These are phyloP conservation scores for Kodamaea plutei DNA, from an alignment of 1,139 yeast species.

Conservation along the genomic window DNA sequence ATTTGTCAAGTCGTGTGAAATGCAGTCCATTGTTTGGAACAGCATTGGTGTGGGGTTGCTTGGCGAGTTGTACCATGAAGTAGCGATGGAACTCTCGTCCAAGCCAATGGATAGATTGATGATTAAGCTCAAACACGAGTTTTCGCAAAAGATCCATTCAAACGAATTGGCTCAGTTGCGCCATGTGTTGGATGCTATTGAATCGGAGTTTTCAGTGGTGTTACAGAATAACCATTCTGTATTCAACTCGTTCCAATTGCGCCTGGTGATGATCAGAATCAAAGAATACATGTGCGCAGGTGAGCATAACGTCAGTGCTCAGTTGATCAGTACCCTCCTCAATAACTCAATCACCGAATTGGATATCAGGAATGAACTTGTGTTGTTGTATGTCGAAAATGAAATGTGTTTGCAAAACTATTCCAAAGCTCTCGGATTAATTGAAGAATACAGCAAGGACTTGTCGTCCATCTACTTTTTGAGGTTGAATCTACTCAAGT, in stretches of 20 bases:
- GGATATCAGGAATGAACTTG: conserved; percentile 28
- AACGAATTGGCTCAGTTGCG: conserved; percentile 2
- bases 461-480: conserved; percentile 28
- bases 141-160: conserved; percentile 9
- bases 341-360: conserved; percentile 28
- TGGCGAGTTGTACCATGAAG: conserved; percentile 42
- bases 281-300: conserved; percentile 37
- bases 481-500: conserved; percentile 42
- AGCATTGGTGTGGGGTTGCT: conserved; percentile 46
- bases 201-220: conserved; percentile 27
- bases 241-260: conserved; percentile 33
- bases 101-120: conserved; percentile 28
- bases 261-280: conserved; percentile 33
- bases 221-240: conserved; percentile 31
- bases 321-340: conserved; percentile 18
- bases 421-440: conserved; percentile 32
- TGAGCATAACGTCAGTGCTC: conserved; percentile 23
- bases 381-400: conserved; percentile 21
- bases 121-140: conserved; percentile 36
- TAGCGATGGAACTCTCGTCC: conserved; percentile 34
- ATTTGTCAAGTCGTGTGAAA: conserved; percentile 45
- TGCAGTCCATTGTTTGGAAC: conserved; percentile 48
- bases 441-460: conserved; percentile 23
- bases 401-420: conserved; percentile 24
- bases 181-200: conserved; percentile 35